phyloP scores from a whole-genome alignment of 306 rosid species.

The Casuarina cunninghamiana region DNA sequence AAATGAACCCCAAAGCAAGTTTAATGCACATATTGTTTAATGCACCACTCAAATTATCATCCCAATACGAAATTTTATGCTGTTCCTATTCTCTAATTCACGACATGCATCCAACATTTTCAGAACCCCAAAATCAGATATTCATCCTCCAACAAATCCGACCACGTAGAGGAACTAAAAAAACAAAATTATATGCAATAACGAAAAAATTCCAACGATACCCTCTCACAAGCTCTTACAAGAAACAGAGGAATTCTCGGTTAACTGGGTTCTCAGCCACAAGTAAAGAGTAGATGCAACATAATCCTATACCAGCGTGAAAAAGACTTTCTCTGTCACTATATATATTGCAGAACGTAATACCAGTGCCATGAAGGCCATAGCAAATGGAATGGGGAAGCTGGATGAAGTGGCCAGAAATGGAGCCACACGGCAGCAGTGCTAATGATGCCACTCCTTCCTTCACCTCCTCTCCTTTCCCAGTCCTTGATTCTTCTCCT shows the following conservation, averaged over 20 bases:
- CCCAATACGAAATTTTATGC: no score
- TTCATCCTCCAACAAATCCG: neutral
- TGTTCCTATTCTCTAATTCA: neutral
- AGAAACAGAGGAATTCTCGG: slow-evolving; percentile 1
- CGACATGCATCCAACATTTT: no score
- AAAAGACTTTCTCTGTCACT: no score
- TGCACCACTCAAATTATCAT: no score
- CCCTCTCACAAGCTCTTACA: slow-evolving; percentile 9
- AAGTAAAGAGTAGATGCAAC: neutral
- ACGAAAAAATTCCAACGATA: no score
- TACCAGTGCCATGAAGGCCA: slow-evolving; percentile 88
- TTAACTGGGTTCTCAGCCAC: slow-evolving; percentile 4
- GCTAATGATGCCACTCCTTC: slow-evolving; percentile 95
- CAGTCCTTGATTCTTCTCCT: slow-evolving; percentile 27
- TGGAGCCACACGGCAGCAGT: slow-evolving; percentile 72
- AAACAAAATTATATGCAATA: neutral
- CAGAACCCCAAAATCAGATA: neutral
- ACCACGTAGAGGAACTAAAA: neutral
- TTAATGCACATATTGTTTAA: neutral
- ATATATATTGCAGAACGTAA: neutral
- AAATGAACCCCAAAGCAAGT: neutral
- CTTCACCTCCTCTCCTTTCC: slow-evolving; percentile 44
- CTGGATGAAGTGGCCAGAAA: slow-evolving; percentile 88
- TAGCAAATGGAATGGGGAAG: slow-evolving; percentile 69
- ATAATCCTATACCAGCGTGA: neutral